Evolutionary conservation across 163 green algal species (phyloP).

Genomic region (Trebouxiophyceae sp.): DNA sequence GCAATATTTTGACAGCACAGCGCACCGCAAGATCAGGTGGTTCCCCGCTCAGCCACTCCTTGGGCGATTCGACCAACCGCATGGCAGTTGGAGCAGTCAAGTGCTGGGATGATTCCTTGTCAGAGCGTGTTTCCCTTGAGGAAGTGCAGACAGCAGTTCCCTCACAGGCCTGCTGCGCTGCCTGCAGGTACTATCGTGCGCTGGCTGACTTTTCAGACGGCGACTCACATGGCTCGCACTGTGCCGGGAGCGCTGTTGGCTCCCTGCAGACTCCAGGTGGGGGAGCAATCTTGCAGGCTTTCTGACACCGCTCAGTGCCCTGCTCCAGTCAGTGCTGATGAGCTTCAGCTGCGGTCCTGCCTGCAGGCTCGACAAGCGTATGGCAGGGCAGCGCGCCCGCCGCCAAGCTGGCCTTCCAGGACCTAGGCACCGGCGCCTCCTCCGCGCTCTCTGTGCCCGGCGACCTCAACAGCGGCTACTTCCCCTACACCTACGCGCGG

Average conservation of each 20-base stretch:
- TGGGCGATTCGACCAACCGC: no score
- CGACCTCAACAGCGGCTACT: conserved; percentile 18
- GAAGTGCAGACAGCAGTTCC: no score
- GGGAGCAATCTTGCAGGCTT: no score
- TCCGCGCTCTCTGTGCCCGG: conserved; percentile 6
- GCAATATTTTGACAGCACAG: conserved; percentile 21
- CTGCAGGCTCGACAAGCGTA: conserved; percentile 4
- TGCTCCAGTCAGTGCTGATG: no score
- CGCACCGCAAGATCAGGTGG: conserved; percentile 36
- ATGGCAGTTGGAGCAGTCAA: no score
- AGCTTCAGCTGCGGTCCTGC: no score
- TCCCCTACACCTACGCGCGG: conserved; percentile 10
- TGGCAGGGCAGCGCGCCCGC: conserved; percentile 21
- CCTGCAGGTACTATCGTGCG: conserved; percentile 38
- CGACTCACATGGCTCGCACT: conserved; percentile 49
- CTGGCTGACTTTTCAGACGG: conserved; percentile 25
- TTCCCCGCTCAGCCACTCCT: no score
- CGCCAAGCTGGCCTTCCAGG: conserved; percentile 76
- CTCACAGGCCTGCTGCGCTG: no score
- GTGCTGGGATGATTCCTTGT: no score
- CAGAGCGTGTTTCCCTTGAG: no score
- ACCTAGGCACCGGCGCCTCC: conserved; percentile 44
- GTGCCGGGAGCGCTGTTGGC: conserved; percentile 14
- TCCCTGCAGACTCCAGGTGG: conserved; percentile 7
- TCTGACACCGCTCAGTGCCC: no score